Evolutionary conservation across 2,329 filamentous ascomycete genomes (phyloP).

Genomic region (Xylariomycetidae sp.): DNA sequence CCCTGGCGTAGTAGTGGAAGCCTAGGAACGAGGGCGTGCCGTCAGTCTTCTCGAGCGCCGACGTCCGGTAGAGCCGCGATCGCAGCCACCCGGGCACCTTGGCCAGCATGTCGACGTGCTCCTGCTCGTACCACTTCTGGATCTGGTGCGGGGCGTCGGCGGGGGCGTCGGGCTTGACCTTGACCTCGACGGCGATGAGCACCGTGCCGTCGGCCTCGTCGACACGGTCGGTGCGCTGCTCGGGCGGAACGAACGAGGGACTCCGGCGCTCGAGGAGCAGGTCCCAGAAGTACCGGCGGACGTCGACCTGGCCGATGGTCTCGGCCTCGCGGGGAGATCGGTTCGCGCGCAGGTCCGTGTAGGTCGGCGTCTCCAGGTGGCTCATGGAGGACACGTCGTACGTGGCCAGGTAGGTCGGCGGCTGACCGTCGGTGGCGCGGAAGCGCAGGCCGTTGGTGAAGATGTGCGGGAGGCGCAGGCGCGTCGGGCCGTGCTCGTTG

Average conservation of each 20-base stretch:
- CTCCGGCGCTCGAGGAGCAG: slow-evolving; percentile 53
- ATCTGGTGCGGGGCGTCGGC: slow-evolving; percentile 49
- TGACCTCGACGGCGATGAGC: slow-evolving; percentile 58
- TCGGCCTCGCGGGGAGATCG: slow-evolving; percentile 49
- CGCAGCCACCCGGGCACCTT: slow-evolving; percentile 77
- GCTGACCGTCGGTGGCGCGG: slow-evolving; percentile 56
- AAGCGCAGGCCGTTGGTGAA: slow-evolving; percentile 76
- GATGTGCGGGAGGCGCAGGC: slow-evolving; percentile 71
- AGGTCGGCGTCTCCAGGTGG: slow-evolving; percentile 64
- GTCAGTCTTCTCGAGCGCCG: slow-evolving; percentile 42
- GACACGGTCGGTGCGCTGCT: slow-evolving; percentile 55
- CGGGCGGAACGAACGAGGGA: slow-evolving; percentile 53
- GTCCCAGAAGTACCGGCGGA: slow-evolving; percentile 69
- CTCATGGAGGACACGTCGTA: slow-evolving; percentile 79
- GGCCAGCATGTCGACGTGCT: slow-evolving; percentile 67
- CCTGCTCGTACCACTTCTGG: slow-evolving; percentile 67
- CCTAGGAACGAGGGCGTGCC: slow-evolving; percentile 55
- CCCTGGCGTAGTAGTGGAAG: slow-evolving; percentile 66
- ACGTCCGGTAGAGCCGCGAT: slow-evolving; percentile 65
- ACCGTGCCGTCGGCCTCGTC: slow-evolving; percentile 55
- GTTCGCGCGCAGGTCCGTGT: slow-evolving; percentile 59
- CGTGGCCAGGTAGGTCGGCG: slow-evolving; percentile 70
- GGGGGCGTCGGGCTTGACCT: slow-evolving; percentile 41
- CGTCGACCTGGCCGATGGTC: slow-evolving; percentile 53
- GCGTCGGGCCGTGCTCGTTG: slow-evolving; percentile 82